A percentile compares a stretch with the other conserved stretches of the same genome.
phyloP scores from a whole-genome alignment of 768 basidiomycete species.

The Russula foetens region DNA sequence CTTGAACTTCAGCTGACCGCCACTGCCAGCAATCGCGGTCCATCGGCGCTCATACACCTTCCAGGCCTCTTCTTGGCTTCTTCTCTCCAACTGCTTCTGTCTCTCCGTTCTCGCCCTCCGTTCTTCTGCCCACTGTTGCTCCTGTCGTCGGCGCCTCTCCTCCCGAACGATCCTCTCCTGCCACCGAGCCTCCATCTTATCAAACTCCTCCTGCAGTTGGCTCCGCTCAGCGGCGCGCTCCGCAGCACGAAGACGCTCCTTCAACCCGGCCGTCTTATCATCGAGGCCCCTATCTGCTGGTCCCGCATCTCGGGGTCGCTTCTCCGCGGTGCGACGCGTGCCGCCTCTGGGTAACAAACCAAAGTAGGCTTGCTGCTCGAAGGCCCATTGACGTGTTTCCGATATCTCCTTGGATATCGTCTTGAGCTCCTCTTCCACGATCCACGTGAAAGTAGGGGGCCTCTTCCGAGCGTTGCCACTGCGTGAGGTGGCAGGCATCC shows the following conservation, averaged over 20 bases:
- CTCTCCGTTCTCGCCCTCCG: constrained; percentile 32
- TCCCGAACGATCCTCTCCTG: constrained; percentile 44
- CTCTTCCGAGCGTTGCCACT: constrained; percentile 22
- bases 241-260: constrained; percentile 10
- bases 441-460: constrained; percentile 32
- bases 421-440: constrained; percentile 44
- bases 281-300: background rate
- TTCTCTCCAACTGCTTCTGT: constrained; percentile 32
- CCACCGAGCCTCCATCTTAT: constrained; percentile 45
- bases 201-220: constrained; percentile 46
- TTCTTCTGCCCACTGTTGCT: constrained; percentile 33
- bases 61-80: constrained; percentile 50
- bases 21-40: constrained; percentile 36
- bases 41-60: constrained; percentile 56
- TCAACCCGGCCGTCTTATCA: constrained; percentile 7
- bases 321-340: background rate
- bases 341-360: constrained; percentile 2
- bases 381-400: constrained; percentile 59
- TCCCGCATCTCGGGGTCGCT: background rate
- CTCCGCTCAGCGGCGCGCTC: constrained; percentile 29
- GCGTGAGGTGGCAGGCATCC: background rate
- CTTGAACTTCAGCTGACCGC: constrained; percentile 44
- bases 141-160: constrained; percentile 29
- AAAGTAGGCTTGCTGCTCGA: constrained; percentile 40
- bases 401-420: constrained; percentile 36